These are phyloP conservation scores for Venturiaceae sp. DNA, from an alignment of 2,329 filamentous ascomycete species.

Conservation along the genomic window DNA sequence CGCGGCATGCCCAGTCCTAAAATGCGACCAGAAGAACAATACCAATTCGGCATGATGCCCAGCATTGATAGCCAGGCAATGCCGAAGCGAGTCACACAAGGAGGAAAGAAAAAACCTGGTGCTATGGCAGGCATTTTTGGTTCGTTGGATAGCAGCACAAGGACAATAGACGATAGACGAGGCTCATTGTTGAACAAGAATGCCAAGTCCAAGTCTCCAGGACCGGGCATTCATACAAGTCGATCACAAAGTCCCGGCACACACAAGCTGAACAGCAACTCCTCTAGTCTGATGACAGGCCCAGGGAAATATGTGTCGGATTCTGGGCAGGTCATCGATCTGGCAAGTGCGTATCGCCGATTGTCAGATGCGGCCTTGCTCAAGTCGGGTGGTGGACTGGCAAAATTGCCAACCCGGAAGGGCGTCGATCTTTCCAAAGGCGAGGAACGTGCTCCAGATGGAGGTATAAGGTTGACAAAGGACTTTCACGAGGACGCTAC, in stretches of 20 bases:
- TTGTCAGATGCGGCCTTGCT: conserved; percentile 63
- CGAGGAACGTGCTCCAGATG: conserved; percentile 34
- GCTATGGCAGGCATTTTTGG: conserved; percentile 37
- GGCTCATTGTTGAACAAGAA: conserved; percentile 13
- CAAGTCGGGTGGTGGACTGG: conserved; percentile 52
- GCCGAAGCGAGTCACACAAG: conserved; percentile 32
- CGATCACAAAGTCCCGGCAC: conserved; percentile 24
- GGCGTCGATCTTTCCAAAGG: conserved; percentile 26
- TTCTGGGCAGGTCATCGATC: conserved; percentile 54
- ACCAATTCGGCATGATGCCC: conserved; percentile 36
- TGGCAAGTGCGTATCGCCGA: conserved; percentile 59
- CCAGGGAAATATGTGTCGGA: conserved; percentile 43
- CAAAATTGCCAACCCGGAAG: conserved; percentile 50
- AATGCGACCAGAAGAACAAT: conserved; percentile 28
- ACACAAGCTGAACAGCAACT: conserved; percentile 38
- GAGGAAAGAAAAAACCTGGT: conserved; percentile 28
- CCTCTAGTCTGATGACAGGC: conserved; percentile 29
- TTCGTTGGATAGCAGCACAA: conserved; percentile 11
- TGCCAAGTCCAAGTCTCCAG: conserved; percentile 30
- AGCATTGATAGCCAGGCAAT: conserved; percentile 32
- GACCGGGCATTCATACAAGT: conserved; percentile 16
- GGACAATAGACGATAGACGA: conserved; percentile 13
- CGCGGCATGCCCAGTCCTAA: conserved; percentile 10
- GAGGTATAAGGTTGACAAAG: conserved; percentile 53
- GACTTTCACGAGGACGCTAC: conserved; percentile 57